Base-by-base conservation (phyloP, 768 basidiomycete genomes). In the Mycena venus region DNA sequence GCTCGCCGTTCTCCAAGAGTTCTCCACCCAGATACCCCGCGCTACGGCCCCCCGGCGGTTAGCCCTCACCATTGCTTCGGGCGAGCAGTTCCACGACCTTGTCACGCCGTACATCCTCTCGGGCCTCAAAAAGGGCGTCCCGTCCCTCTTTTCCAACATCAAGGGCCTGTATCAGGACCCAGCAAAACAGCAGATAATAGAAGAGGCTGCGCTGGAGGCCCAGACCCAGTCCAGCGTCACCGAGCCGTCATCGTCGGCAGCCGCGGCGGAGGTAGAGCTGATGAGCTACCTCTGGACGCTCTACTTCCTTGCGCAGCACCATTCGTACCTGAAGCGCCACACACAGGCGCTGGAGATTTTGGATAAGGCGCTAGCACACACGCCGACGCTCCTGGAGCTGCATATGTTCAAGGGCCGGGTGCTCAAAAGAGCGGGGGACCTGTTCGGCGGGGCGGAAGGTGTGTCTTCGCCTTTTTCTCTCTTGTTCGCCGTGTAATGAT, bases 261-360 rank as follows among this genome's bases (percentile, higher is more conserved):
- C 78, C 17, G 75, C 81, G n/a, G n/a, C n/a, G 47, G 70, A 75
- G 25, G 75, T 85, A 31, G 92, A 93, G 53, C 97, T 98, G 1
- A 92, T 96, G 5, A 92, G 91, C 19, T 94, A 98, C 78, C 89
- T 99, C 14, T 99, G 98, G 98, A 93, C 94, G 12, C 90, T 99
- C 44, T 99, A 98, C 85, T 98, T 95, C 88, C 92, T 99, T 61
- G 93, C 96, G 0, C 96, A 98, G 78, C 97, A 97, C 80, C 88
- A 95, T 79, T 94, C 95, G 0, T 90, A 89, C 79, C 85, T 95
- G 2, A 86, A 88, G 0, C 86, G 88, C 47, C 85, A 86, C 29
- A 76, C 79, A 59, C 84, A 87, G 31, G 90, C 97, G 0, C 84
- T 98, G 11, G 83, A 87, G 19, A 84, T 94, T 7, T 86, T 99